Evolutionary conservation across 176 grass and related monocot species (phyloP), one percentile per base, ranked within the genome.

Genomic region (Phoenix roebelenii): DNA sequence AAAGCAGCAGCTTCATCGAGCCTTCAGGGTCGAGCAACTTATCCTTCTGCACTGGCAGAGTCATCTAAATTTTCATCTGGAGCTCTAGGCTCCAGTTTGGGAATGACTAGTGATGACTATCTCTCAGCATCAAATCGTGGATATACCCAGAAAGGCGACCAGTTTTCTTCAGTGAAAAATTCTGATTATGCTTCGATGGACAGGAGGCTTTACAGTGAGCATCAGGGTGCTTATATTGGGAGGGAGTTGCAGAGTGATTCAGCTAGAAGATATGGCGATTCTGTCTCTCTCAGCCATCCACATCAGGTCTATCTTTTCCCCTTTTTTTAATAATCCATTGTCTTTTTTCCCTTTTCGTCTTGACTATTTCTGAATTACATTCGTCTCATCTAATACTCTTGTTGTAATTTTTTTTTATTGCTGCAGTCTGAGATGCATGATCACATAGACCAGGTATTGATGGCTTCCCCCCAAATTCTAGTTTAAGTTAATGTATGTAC

Each of bases 181-280:
- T 44, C 74, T 58, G 94, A 92, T 73, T 89, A 92, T 85, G 22
- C 55, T 61, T 49, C 79, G 60, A 54, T 88, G 64, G 94, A 98
- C 50, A 92, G 94, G 78, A 83, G 94, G 62, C 65, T 81, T 25
- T 92, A 93, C 78, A 25, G 82, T 60, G 94, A 98, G 67, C 78
- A 77, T 72, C 78, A 83, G n/a, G 20, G 80, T 58, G 66, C 77
- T 82, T 89, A 85, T 85, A 74, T 69, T 53, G 70, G 81, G 54
- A 89, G 94, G 71, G 92, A 97, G 50, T 71, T 78, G 20, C 71
- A 74, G 10, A 52, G 58, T 81, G 94, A 98, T 83, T 79, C 86
- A 70, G 84, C 81, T 70, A 80, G 94, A 73, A 98, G 94, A 92
- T 98, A 93, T 57, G 71, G 82, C 1, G 94, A 98, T 55, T 77